Evolutionary conservation across 371 early-diverging fungal genomes (phyloP), one percentile per base, ranked within the genome.

Genomic region (Mucor sp.): DNA sequence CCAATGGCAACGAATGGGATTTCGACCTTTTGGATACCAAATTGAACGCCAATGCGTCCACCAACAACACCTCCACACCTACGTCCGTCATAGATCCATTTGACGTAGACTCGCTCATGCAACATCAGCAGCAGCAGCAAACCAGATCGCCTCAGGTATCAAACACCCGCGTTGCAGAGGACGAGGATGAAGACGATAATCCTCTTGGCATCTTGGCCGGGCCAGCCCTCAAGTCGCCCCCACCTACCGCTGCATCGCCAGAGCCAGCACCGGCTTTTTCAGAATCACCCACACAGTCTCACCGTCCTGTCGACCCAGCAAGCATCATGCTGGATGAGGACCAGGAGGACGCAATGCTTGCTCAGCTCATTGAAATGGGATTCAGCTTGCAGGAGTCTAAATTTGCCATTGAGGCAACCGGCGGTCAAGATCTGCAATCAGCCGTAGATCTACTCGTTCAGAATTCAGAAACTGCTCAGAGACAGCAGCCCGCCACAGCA

Each of bases 341-440:
- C 17, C 57, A 35, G 48, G 43, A 59, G 35, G 73, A 78, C 33
- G 68, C 62, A 27, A 19, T 72, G 37, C 73, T 91, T 32, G 91
- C 93, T 6, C 88, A 90, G 72, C 78, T 94, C 48, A 82, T 89
- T 12, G 88, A 88, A 32, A 91, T 92, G 90, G 95, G 95, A 0
- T 96, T 94, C 71, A 79, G 84, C n/a, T 71, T 77, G 1, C 86
- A 88, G n/a, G 81, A 80, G 58, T 89, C 93, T 0, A 77, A 69
- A 30, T 68, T 82, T 2, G 94, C 95, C 6, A 75, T 95, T 25
- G 86, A 83, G 28, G 87, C 88, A 35, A 62, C 47, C 6, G 81
- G 71, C 57, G 81, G 85, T 0, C 77, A 74, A 0, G 87, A 90
- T 62, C 77, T 94, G 4, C 82, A 85, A 56, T 74, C 75, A 8